Evolutionary conservation across 148 eudicot species (phyloP).

Genomic region (Dysphania ambrosioides): DNA sequence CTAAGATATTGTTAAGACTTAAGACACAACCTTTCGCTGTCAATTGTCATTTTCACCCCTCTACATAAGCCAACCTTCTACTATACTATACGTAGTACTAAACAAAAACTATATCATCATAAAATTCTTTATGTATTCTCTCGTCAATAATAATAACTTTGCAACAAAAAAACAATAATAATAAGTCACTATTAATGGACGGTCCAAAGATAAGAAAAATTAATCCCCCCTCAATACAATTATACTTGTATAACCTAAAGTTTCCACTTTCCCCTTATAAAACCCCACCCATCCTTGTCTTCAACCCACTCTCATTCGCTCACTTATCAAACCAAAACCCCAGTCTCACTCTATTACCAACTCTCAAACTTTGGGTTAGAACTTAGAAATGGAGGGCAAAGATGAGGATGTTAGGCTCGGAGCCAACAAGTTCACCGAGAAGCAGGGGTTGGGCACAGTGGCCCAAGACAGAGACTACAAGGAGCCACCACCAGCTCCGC

Average conservation of each 20-base stretch:
- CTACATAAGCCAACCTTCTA: constrained; percentile 4
- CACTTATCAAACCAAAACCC: no score
- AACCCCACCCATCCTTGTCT: constrained; percentile 27
- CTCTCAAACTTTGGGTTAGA: no score
- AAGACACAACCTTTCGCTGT: background rate
- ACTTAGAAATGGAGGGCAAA: constrained; percentile 58
- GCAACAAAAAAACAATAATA: background rate
- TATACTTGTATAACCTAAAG: constrained; percentile 5
- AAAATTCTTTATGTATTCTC: background rate
- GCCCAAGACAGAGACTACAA: constrained; percentile 74
- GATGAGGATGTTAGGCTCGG: constrained; percentile 63
- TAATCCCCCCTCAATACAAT: constrained; percentile 19
- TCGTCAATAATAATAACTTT: constrained; percentile 2
- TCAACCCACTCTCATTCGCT: background rate
- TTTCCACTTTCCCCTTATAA: constrained; percentile 18
- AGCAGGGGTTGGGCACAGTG: constrained; percentile 61
- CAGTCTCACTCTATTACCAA: background rate
- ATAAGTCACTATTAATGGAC: constrained; percentile 20
- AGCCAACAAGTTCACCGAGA: constrained; percentile 59
- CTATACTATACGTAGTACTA: no score
- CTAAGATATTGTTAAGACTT: constrained; percentile 18
- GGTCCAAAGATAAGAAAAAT: constrained; percentile 29
- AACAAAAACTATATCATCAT: constrained; percentile 6
- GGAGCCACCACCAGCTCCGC: constrained; percentile 54
- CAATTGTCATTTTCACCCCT: constrained; percentile 21